Evolutionary conservation across 768 basidiomycete genomes (phyloP).

Genomic region (Psilocybe cubensis): DNA sequence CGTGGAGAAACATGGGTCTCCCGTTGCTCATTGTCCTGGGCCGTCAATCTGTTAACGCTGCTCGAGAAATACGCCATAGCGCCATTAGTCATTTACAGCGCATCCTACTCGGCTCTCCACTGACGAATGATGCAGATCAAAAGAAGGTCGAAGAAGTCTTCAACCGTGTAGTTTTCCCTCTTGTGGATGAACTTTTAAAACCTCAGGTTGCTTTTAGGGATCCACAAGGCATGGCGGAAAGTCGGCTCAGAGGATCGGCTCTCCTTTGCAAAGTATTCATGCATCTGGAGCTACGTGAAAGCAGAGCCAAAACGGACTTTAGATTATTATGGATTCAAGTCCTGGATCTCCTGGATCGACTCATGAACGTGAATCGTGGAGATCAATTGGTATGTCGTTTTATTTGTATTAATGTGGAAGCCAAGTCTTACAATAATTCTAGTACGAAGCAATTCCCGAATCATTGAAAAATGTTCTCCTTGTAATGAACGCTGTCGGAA

Average conservation of each 20-base stretch:
- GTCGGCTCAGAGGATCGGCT: slow-evolving; percentile 84
- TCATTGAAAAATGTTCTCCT: slow-evolving; percentile 95
- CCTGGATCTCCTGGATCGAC: slow-evolving; percentile 83
- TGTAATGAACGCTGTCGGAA: slow-evolving; percentile 90
- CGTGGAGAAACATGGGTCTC: slow-evolving; percentile 78
- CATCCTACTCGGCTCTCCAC: slow-evolving; percentile 76
- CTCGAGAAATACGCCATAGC: slow-evolving; percentile 82
- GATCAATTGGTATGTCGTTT: slow-evolving; percentile 78
- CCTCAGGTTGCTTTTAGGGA: slow-evolving; percentile 80
- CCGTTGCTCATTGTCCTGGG: slow-evolving; percentile 75
- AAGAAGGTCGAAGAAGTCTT: slow-evolving; percentile 81
- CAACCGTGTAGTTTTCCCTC: slow-evolving; percentile 87
- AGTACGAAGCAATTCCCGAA: slow-evolving; percentile 97
- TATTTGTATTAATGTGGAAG: not conserved
- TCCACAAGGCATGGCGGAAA: slow-evolving; percentile 89
- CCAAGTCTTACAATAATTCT: not conserved
- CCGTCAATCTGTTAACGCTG: slow-evolving; percentile 81
- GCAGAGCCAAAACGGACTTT: slow-evolving; percentile 60
- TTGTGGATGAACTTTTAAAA: slow-evolving; percentile 89
- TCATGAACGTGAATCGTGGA: slow-evolving; percentile 84
- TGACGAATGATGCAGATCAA: slow-evolving; percentile 59
- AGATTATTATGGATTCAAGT: slow-evolving; percentile 86
- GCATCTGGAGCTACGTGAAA: slow-evolving; percentile 84
- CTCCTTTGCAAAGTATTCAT: slow-evolving; percentile 95
- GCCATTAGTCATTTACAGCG: slow-evolving; percentile 85